Evolutionary conservation across 1,284 basidiomycete genomes (phyloP), one percentile per base, ranked within the genome.

Genomic region (Erythrobasidium hasegawianum): DNA sequence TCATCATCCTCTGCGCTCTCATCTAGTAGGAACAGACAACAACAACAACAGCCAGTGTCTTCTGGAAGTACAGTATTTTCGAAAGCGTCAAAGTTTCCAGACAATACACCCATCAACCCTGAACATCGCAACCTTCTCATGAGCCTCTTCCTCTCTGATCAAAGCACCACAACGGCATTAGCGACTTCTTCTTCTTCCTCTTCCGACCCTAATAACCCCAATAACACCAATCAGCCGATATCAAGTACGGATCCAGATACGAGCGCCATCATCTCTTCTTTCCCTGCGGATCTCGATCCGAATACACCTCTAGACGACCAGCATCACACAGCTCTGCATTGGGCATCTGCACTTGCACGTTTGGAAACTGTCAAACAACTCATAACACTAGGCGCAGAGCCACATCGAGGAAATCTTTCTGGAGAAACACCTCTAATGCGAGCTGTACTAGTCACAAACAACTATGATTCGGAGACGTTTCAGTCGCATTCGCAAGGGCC

Each of bases 381-480:
- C 41, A 83, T 92, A 59, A 80, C 79, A 9, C 81, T 82, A 41
- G 90, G 90, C 27, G 89, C 92, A 1, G 93, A 97, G 75, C 81
- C 90, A 18, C 84, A 90, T 72, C 84, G 90, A 26, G 93, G 93
- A 1, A 98, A 98, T 78, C 88, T 88, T 75, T 85, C 87, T 5
- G 95, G 96, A 57, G 95, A 99, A 78, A 97, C 95, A 0, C 87
- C 96, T 1, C 84, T 99, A 24, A 91, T 97, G 58, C 87, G 96
- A 50, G 87, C 93, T 0, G 89, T 93, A 64, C 83, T 98, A 54
- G 87, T 94, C 8, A 92, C 89, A 26, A 88, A 94, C 75, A 87
- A 89, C 73, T 88, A 85, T 68, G 92, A 96, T 71, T 82, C 84
- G 41, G 79, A 80, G 18, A 82, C 83, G 7, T 95, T 98, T 78